Evolutionary conservation across 495 filamentous ascomycete species (phyloP), one percentile per base, ranked within the genome.

Genomic region (Pyronema domesticum): DNA sequence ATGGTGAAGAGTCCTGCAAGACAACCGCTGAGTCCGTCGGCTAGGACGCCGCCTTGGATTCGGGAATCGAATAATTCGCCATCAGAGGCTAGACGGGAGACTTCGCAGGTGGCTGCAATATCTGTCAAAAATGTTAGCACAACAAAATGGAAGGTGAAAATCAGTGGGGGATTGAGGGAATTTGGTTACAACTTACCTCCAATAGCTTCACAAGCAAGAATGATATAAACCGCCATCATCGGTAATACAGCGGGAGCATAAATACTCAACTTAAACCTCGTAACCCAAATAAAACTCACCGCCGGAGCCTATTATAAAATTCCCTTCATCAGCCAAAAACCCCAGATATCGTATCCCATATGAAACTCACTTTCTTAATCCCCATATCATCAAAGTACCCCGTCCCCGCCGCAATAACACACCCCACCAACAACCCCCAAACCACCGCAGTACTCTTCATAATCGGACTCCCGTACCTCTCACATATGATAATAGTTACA

Each of bases 181-280:
- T 50, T 13, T 17, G 81, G 81, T 11, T 80, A 80, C 0, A 79
- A 81, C 65, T 82, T 83, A 62, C 83, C 81, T 51, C 88, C 86
- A 59, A 95, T 93, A 14, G 85, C 80, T 71, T 94, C 87, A 76
- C 88, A 89, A 59, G 86, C 84, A 46, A 85, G 77, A 53, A 94
- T 83, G 53, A 94, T 80, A 65, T 87, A 95, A 3, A 95, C 80
- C 6, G 88, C 86, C 34, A 95, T 66, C 36, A 93, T 61, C 0
- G 89, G 89, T 0, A 95, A 70, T 10, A 94, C 85, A 8, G 94
- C 74, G 0, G 89, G 89, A 0, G 79, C 82, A 63, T 95, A 95
- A 47, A 94, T 72, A 33, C 69, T 71, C 1, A 95, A 71, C 39
- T 78, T 79, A 73, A 94, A 95, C 0, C 85, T 95, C 44, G 85